Conservation (phyloP, 257 asterid species). For the Thymus quinquecostatus region DNA sequence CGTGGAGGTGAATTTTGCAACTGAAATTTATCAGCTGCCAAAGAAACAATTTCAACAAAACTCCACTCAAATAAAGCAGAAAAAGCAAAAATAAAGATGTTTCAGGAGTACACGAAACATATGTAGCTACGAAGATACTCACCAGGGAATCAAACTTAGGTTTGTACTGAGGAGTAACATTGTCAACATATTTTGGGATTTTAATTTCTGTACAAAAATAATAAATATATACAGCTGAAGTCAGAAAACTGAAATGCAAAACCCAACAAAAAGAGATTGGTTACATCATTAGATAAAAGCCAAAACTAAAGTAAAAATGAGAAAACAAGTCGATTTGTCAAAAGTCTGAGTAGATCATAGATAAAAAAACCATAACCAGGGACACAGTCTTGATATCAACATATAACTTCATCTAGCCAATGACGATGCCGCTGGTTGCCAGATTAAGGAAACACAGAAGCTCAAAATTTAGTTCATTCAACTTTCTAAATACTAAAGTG, state of each 20-base stretch:
- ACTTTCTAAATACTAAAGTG: background rate
- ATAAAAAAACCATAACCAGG: conserved; percentile 6
- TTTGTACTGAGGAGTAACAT: conserved; percentile 82
- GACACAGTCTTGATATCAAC: conserved; percentile 13
- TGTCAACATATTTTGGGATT: conserved; percentile 82
- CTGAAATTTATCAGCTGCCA: conserved; percentile 23
- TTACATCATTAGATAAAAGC: background rate
- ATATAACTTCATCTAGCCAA: conserved; percentile 11
- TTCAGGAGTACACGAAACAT: background rate
- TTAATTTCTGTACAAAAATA: conserved; percentile 60
- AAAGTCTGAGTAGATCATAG: conserved; percentile 5
- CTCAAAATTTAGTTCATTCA: background rate
- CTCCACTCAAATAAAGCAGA: background rate
- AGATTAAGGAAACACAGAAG: background rate
- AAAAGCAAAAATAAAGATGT: background rate
- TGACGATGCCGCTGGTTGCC: background rate
- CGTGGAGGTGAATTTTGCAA: conserved; percentile 3
- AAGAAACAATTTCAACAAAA: conserved; percentile 6
- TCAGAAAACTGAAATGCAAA: conserved; percentile 25
- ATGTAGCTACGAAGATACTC: conserved; percentile 35
- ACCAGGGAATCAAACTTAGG: conserved; percentile 91
- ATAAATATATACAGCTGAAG: conserved; percentile 5
- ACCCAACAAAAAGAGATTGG: background rate
- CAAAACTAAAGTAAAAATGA: background rate
- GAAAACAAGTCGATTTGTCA: background rate